Percentiles rank a stretch among this genome's conserved stretches.
phyloP scores from a whole-genome alignment of 441 rosid genomes.

The Rhodomyrtus psidioides region DNA sequence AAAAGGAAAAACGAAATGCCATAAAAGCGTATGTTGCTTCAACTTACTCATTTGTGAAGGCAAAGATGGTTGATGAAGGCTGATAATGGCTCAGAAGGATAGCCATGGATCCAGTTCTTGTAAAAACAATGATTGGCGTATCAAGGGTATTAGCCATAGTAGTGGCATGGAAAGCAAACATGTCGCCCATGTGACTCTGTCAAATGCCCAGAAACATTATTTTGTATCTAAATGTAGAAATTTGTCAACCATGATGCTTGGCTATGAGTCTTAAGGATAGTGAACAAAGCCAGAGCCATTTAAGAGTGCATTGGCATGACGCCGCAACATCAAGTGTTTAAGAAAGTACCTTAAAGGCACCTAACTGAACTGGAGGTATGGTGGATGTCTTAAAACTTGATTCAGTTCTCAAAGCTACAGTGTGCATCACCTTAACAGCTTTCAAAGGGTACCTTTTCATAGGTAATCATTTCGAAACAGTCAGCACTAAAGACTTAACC shows the following conservation, averaged over 20 bases:
- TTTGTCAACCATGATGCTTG: background rate
- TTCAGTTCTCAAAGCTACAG: conserved; percentile 84
- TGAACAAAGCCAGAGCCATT: background rate
- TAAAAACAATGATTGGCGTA: conserved; percentile 79
- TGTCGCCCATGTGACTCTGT: conserved; percentile 89
- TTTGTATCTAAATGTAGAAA: background rate
- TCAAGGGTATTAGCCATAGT: conserved; percentile 86
- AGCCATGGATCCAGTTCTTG: conserved; percentile 96
- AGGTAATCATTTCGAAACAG: background rate
- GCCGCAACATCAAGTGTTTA: background rate
- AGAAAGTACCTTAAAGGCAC: conserved; percentile 48
- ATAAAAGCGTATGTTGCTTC: background rate
- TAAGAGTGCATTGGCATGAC: background rate
- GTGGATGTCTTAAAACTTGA: conserved; percentile 60
- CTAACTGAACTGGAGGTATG: conserved; percentile 36
- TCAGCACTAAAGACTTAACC: background rate
- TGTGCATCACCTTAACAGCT: conserved; percentile 94
- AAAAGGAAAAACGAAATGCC: background rate
- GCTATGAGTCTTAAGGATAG: background rate
- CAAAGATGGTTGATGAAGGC: conserved; percentile 78
- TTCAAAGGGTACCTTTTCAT: conserved; percentile 66
- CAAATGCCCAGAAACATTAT: conserved; percentile 3
- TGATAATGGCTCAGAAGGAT: conserved; percentile 76
- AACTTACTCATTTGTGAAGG: conserved; percentile 92
- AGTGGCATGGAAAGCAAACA: conserved; percentile 95